Evolutionary conservation across 176 grass and related monocot genomes (phyloP).

Genomic region (Alopecurus myosuroides): DNA sequence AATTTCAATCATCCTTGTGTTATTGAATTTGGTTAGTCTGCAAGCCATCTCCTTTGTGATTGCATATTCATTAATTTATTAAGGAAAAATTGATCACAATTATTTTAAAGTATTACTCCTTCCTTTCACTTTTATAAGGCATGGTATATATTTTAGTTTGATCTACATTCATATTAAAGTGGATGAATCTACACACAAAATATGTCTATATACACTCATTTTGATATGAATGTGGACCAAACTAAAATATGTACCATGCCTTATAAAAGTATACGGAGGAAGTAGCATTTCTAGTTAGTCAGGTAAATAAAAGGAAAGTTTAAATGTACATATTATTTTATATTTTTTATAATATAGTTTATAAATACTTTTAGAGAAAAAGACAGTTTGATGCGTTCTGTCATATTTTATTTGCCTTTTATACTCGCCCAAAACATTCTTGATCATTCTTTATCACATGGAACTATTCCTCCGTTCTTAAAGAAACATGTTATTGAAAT

Average conservation of each 20-base stretch:
- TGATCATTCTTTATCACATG: not conserved
- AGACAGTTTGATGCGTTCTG: not conserved
- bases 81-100: not conserved
- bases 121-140: too few relatives aligned
- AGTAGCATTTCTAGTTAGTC: not conserved
- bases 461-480: not conserved
- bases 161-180: too few relatives aligned
- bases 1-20: not conserved
- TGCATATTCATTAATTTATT: not conserved
- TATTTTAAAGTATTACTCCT: not conserved
- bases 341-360: not conserved
- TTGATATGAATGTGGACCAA: too few relatives aligned
- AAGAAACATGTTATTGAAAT: not conserved
- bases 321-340: not conserved
- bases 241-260: too few relatives aligned
- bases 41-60: not conserved
- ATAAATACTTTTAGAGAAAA: not conserved
- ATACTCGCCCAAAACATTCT: not conserved
- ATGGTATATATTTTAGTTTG: too few relatives aligned
- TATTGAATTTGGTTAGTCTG: not conserved
- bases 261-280: too few relatives aligned
- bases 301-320: not conserved
- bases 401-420: not conserved
- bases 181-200: too few relatives aligned
- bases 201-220: too few relatives aligned